These are phyloP conservation scores for Paramecium caudatum DNA, from an alignment of 73 alveolate species.

Conservation along the genomic window DNA sequence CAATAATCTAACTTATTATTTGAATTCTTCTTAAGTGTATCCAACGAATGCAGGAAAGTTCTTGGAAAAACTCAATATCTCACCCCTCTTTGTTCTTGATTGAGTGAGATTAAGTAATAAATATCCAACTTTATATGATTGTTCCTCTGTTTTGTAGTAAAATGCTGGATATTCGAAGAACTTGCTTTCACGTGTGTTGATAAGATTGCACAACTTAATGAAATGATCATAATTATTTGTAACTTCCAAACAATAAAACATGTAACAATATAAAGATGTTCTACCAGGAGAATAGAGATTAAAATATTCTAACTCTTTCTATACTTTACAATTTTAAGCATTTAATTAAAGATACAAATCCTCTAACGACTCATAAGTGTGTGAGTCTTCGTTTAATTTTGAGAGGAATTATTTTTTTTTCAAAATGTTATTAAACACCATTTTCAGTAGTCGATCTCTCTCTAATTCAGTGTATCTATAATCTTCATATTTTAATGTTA, in stretches of 20 bases:
- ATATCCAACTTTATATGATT: constrained; percentile 15
- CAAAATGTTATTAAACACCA: background rate
- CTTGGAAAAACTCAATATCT: constrained; percentile 20
- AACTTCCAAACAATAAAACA: constrained; percentile 56
- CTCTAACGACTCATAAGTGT: constrained; percentile 29
- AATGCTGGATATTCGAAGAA: constrained; percentile 52
- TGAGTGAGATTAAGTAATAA: background rate
- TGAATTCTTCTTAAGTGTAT: background rate
- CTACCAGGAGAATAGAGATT: constrained; percentile 15
- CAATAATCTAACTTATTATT: constrained; percentile 4
- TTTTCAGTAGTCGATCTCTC: constrained; percentile 22
- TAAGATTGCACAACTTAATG: constrained; percentile 15
- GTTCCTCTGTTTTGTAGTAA: constrained; percentile 31
- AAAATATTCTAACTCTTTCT: background rate
- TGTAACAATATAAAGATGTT: constrained; percentile 42
- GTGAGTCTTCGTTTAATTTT: constrained; percentile 3
- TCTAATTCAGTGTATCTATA: constrained; percentile 52
- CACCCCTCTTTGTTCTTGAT: constrained; percentile 38
- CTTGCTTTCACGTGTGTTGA: constrained; percentile 42
- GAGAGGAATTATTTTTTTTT: background rate
- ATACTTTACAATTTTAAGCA: background rate
- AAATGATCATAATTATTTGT: constrained; percentile 57
- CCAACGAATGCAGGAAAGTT: background rate
- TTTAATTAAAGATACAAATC: background rate
- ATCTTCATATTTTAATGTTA: constrained; percentile 53